Evolutionary conservation across 108 stramenopile species (phyloP), one percentile per base, ranked within the genome.

Genomic region (Cyclotella sp.): DNA sequence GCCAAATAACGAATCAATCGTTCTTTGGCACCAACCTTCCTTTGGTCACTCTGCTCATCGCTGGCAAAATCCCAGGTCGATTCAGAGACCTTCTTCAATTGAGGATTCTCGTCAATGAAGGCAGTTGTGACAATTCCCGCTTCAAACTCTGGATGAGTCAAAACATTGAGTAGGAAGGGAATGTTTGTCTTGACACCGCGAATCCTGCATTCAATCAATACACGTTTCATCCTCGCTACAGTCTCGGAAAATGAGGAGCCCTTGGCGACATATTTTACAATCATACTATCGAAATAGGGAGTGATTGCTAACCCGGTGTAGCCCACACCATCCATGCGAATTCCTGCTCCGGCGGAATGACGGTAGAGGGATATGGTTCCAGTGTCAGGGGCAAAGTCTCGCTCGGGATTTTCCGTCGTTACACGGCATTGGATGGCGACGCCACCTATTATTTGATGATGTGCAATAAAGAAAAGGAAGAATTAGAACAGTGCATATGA

Each of bases 341-440:
- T 92, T 45, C 97, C 97, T 53, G 84, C 86, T 58, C 97, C 97
- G 27, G 93, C 95, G 0, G 93, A 85, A 47, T 85, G 76, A 45
- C 95, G 90, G 83, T 89, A 98, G 12, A 96, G 72, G 27, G 82
- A 83, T 49, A 97, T 86, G 58, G 84, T 87, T 43, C 95, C 96
- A 30, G 93, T 93, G 80, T 96, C 97, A n/a, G 94, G 95, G 26
- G 84, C 82, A 72, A 96, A 97, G 85, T 96, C 93, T 41, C 82
- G 73, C 60, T 84, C 73, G 11, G 90, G 91, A 75, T 96, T 90
- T 76, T 98, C 97, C 3, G 97, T 97, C 9, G 96, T 97, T 24
- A 98, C 91, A 52, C 97, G 93, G 70, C 95, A 93, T 84, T 98
- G 96, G 75, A 98, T 98, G 52, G 96, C 95, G 61, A 92, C 87